A percentile compares a stretch with the other conserved stretches of the same genome.
These are phyloP conservation scores for Coemansia sp. DNA, from an alignment of 192 early-diverging fungal genomes.

Conservation along the genomic window DNA sequence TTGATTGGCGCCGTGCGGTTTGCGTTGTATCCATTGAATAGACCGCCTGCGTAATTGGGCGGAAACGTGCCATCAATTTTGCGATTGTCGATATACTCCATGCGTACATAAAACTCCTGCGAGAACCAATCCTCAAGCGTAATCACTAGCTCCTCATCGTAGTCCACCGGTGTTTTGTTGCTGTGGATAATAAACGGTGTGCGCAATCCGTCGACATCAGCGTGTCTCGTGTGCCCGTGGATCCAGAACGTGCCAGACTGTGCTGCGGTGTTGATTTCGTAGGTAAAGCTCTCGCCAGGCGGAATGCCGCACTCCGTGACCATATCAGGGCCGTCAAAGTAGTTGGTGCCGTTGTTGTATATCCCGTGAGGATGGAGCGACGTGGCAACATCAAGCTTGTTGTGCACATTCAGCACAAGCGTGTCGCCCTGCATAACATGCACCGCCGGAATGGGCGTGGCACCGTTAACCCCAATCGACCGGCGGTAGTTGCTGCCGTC, in stretches of 20 bases:
- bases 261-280: conserved; percentile 60
- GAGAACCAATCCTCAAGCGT: conserved; percentile 69
- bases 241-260: conserved; percentile 84
- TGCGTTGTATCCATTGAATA: conserved; percentile 45
- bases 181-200: conserved; percentile 67
- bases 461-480: conserved; percentile 48
- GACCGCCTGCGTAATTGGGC: neutral
- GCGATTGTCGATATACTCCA: neutral
- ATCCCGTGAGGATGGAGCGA: conserved; percentile 73
- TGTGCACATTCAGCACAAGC: conserved; percentile 45
- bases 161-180: conserved; percentile 28
- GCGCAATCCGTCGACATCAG: conserved; percentile 78
- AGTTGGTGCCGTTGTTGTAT: conserved; percentile 62
- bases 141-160: conserved; percentile 62
- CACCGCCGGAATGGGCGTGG: conserved; percentile 25
- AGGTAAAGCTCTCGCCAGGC: conserved; percentile 60
- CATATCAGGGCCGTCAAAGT: conserved; percentile 64
- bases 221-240: conserved; percentile 63
- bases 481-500: conserved; percentile 58
- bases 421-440: conserved; percentile 24
- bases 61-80: neutral
- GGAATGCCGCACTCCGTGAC: conserved; percentile 74
- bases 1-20: conserved; percentile 38
- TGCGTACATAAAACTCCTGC: conserved; percentile 32
- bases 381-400: conserved; percentile 58